Percentiles rank a stretch among this genome's conserved stretches.
These are phyloP conservation scores for Emydomyces testavorans DNA, from an alignment of 2,329 filamentous ascomycete species.

Conservation along the genomic window DNA sequence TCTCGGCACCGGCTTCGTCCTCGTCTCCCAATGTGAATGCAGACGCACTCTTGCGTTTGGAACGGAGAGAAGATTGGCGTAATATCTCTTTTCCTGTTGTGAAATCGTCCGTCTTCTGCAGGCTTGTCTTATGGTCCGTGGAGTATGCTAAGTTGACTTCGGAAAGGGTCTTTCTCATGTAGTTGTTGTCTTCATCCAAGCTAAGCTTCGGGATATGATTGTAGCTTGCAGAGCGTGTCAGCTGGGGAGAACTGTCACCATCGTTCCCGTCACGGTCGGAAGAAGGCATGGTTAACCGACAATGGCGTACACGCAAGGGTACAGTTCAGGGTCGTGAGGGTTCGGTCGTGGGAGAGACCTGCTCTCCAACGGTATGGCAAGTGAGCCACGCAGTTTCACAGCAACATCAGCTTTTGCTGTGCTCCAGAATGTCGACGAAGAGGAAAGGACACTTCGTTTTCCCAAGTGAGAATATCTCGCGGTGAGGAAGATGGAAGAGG, in stretches of 20 bases:
- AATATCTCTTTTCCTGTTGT: conserved; percentile 33
- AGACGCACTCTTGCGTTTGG: conserved; percentile 19
- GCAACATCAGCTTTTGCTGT: conserved; percentile 2
- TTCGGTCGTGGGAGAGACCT: conserved; percentile 28
- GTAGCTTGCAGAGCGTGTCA: conserved; percentile 49
- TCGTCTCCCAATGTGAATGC: conserved; percentile 5
- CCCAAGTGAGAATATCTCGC: neutral
- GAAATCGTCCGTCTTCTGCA: conserved; percentile 26
- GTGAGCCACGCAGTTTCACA: neutral
- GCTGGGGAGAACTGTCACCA: conserved; percentile 16
- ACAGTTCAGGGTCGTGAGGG: neutral
- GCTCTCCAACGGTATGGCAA: conserved; percentile 29
- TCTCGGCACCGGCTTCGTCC: neutral
- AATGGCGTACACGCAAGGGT: conserved; percentile 2
- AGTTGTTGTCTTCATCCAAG: conserved; percentile 25
- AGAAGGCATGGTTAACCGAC: conserved; percentile 27
- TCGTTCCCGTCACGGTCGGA: conserved; percentile 20
- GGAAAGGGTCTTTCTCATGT: conserved; percentile 41
- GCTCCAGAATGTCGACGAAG: neutral
- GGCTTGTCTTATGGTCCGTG: conserved; percentile 24
- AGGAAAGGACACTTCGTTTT: neutral
- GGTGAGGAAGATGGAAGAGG: neutral
- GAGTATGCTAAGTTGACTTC: conserved; percentile 37
- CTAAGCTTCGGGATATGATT: conserved; percentile 40
- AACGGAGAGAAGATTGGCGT: conserved; percentile 32